Percentiles rank a stretch among this genome's conserved stretches.
phyloP scores from a whole-genome alignment of 345 rosid genomes.

The Eucalyptus shirleyi region DNA sequence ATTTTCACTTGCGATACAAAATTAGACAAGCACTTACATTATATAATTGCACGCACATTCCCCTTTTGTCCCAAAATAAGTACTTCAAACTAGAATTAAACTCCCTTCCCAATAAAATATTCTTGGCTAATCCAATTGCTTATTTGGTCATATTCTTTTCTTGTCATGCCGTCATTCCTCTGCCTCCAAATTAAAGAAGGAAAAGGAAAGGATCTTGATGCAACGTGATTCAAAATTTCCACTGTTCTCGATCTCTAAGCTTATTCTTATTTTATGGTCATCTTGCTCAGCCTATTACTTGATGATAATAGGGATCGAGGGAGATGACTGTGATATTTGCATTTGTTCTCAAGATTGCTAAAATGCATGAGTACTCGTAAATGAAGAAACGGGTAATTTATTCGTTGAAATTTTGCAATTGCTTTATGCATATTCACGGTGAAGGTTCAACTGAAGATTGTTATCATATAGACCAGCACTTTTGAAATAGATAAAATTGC shows the following conservation, averaged over 20 bases:
- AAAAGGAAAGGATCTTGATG: not conserved
- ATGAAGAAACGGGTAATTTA: not conserved
- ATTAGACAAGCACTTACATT: not conserved
- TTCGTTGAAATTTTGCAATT: not conserved
- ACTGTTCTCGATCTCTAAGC: not conserved
- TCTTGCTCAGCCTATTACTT: not conserved
- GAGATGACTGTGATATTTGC: not conserved
- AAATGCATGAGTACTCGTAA: not conserved
- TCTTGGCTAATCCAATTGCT: not conserved
- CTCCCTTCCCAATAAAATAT: not conserved
- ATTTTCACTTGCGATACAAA: not conserved
- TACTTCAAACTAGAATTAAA: fast-evolving
- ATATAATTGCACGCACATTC: not conserved
- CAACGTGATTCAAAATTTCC: not conserved
- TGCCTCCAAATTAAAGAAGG: not conserved
- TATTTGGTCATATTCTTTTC: not conserved
- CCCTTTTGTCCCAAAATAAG: fast-evolving
- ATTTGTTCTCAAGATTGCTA: not conserved
- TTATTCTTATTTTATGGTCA: not conserved
- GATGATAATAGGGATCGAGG: not conserved
- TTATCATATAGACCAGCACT: not conserved
- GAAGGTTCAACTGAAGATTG: not conserved
- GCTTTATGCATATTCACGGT: not conserved
- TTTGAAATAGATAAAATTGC: not conserved
- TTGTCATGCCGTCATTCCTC: not conserved